Evolutionary conservation across 169 alveolate genomes (phyloP).

Genomic region (Plasmodium coatneyi): DNA sequence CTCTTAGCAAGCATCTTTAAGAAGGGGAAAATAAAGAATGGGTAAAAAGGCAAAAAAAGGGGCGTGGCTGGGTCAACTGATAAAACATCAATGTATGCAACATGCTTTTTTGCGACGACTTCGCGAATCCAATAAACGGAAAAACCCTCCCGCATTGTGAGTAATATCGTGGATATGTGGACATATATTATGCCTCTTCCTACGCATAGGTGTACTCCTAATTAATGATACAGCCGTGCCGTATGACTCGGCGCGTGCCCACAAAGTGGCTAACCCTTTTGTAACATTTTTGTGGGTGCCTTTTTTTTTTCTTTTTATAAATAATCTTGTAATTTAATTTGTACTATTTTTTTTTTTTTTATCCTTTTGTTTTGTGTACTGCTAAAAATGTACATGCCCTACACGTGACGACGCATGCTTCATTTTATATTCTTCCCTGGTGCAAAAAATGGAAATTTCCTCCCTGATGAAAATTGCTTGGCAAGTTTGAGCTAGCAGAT

Average conservation of each 20-base stretch:
- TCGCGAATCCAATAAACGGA: not conserved
- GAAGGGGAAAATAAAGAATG: slow-evolving; percentile 1
- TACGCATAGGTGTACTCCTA: not conserved
- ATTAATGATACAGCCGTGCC: not conserved
- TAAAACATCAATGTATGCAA: not conserved
- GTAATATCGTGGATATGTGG: not conserved
- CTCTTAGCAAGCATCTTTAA: not conserved
- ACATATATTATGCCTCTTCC: not conserved
- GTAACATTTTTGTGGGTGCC: not conserved
- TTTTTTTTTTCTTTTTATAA: not conserved
- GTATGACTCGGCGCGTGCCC: not conserved
- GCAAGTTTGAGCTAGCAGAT: not conserved
- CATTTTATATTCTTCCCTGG: not conserved
- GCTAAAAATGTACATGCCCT: not conserved
- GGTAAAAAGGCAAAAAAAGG: not conserved
- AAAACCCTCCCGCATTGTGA: not conserved
- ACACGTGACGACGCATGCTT: not conserved
- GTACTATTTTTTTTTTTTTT: not conserved
- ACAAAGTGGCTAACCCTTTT: not conserved
- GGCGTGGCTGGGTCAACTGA: not conserved
- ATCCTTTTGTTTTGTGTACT: not conserved
- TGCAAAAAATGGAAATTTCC: not conserved
- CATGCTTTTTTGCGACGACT: not conserved
- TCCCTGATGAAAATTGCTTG: not conserved
- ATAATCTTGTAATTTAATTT: not conserved